Evolutionary conservation across 345 rosid species (phyloP), one percentile per base, ranked within the genome.

Genomic region (Eucalyptus erythrocorys): DNA sequence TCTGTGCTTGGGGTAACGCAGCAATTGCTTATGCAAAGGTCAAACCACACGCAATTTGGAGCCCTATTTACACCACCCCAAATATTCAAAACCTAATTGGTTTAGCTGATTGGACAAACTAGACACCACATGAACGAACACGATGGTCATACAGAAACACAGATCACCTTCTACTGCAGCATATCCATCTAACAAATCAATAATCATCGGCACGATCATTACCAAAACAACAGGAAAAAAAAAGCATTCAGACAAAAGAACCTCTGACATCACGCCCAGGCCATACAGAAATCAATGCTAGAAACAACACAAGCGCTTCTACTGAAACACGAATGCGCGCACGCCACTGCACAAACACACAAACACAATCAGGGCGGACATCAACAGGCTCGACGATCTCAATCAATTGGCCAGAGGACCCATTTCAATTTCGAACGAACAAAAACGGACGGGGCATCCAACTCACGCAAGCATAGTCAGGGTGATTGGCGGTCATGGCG

Each of bases 381-480:
- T 76, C 13, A 21, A 37, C 82, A 40, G 82, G 42, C 47, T 40
- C 4, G 82, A 71, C 27, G 47, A 37, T 40, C 11, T 37, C 47
- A 10, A 40, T 40, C 82, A 11, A 2, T 37, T 40, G 45, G 30
- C 82, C 22, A 22, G 47, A 76, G 27, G 82, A 76, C 47, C 47
- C 13, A 76, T 19, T 40, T 37, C 82, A 40, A 21, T 76, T 76
- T 40, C 15, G 2, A 76, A 40, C 30, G 82, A 76, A 40, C 82
- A 21, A 76, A 71, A 76, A 10, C 13, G 82, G 42, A 40, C 45
- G 47, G 47, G 42, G 82, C 26, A 21, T 76, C 47, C 47, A 76
- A 37, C 98, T 93, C 51, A 98, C 99, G 30, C 96, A 98, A 9
- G 99, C 99, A 87, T 98, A 98, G 91, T 98, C 99, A 10, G 99